Evolutionary conservation across 2,329 filamentous ascomycete species (phyloP).

Genomic region (Boeremia lycopersici): DNA sequence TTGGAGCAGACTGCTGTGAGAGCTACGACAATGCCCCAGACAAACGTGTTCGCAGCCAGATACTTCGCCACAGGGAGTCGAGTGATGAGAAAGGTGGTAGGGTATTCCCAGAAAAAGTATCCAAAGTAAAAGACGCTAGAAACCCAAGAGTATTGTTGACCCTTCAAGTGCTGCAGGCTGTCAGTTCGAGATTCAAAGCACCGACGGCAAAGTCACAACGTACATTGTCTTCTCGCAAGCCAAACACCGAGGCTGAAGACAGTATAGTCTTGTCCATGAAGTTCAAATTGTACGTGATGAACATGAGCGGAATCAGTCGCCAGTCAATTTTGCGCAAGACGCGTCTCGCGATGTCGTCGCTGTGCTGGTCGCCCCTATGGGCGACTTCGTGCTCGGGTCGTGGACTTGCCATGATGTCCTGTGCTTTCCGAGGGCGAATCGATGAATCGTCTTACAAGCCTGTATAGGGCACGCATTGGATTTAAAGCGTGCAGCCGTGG

Average conservation of each 20-base stretch:
- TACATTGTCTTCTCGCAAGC: constrained; percentile 42
- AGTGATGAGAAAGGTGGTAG: neutral
- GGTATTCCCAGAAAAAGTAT: neutral
- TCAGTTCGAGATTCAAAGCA: neutral
- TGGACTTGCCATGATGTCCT: neutral
- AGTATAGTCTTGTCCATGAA: constrained; percentile 65
- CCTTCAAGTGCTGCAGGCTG: neutral
- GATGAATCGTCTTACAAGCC: neutral
- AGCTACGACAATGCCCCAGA: constrained; percentile 1
- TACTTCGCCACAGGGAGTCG: neutral
- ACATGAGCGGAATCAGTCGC: constrained; percentile 61
- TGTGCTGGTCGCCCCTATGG: neutral
- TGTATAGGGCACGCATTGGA: neutral
- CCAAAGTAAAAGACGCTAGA: neutral
- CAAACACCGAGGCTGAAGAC: constrained; percentile 61
- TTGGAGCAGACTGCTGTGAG: constrained; percentile 2
- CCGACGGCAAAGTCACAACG: neutral
- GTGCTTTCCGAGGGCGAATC: neutral
- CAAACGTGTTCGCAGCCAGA: neutral
- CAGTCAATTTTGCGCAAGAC: constrained; percentile 63
- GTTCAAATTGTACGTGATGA: constrained; percentile 64
- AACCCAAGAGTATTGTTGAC: constrained; percentile 7
- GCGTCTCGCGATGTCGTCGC: constrained; percentile 29
- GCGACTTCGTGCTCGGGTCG: neutral
- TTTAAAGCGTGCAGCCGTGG: neutral